These are phyloP conservation scores for Auriculariales sp. DNA, from an alignment of 768 basidiomycete species.

Conservation along the genomic window DNA sequence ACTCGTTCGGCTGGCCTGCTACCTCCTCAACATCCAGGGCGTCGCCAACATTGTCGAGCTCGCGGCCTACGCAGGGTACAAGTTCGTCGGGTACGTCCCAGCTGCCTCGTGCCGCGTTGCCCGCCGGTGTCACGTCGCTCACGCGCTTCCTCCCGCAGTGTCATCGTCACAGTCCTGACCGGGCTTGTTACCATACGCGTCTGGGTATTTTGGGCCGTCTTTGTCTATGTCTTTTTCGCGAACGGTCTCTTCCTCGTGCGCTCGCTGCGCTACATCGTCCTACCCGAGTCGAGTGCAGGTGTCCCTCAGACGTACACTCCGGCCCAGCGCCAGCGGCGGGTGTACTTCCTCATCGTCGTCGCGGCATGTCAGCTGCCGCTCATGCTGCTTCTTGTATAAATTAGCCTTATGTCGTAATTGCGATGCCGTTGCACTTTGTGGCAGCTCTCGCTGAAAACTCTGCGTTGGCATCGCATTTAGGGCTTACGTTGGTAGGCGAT, in stretches of 20 bases:
- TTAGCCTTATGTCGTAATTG: too few relatives aligned
- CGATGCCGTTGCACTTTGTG: too few relatives aligned
- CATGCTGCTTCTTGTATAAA: constrained; percentile 61
- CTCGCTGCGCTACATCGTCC: constrained; percentile 79
- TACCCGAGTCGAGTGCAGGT: constrained; percentile 60
- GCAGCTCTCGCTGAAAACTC: too few relatives aligned
- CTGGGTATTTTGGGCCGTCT: constrained; percentile 53
- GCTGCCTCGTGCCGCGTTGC: neutral
- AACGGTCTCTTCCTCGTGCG: constrained; percentile 90
- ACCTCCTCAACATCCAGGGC: constrained; percentile 77
- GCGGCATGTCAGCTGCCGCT: constrained; percentile 72
- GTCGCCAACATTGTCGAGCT: constrained; percentile 54
- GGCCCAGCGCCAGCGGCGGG: constrained; percentile 66
- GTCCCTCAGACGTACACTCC: constrained; percentile 53
- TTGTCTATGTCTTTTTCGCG: constrained; percentile 74
- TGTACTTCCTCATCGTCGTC: constrained; percentile 79
- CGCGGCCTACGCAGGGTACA: constrained; percentile 89
- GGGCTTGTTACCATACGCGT: constrained; percentile 49
- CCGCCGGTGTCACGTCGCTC: neutral
- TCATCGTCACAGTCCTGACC: constrained; percentile 67
- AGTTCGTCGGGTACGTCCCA: constrained; percentile 76
- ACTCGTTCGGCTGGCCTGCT: constrained; percentile 84
- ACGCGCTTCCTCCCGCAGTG: constrained; percentile 28
- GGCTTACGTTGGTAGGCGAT: too few relatives aligned
- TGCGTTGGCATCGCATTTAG: too few relatives aligned